These are phyloP conservation scores for Cucumis hystrix DNA, from an alignment of 306 rosid genomes.

Conservation along the genomic window DNA sequence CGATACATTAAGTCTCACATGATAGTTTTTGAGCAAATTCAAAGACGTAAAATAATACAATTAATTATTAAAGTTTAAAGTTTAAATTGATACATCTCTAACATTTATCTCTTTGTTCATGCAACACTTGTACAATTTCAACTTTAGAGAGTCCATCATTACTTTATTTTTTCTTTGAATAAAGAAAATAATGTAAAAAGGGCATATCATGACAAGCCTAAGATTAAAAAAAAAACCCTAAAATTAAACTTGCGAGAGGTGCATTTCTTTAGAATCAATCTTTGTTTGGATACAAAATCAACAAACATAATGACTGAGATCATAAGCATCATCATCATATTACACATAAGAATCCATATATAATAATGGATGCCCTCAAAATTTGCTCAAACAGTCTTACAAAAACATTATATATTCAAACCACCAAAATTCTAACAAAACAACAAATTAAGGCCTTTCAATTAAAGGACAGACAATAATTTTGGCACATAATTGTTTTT, in stretches of 20 bases:
- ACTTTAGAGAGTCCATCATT: too few species aligned
- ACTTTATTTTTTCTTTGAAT: not conserved
- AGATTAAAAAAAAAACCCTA: too few species aligned
- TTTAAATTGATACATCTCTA: too few species aligned
- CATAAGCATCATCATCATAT: not conserved
- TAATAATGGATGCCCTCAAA: too few species aligned
- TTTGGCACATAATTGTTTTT: not conserved
- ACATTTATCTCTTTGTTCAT: too few species aligned
- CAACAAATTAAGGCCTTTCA: not conserved
- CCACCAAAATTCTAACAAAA: not conserved
- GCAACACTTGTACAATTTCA: too few species aligned
- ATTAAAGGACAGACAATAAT: not conserved
- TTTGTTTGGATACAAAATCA: not conserved
- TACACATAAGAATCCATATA: not conserved
- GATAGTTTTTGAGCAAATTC: too few species aligned
- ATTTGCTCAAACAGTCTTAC: not conserved
- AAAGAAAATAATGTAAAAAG: too few species aligned
- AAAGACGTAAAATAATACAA: too few species aligned
- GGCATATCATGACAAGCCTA: too few species aligned
- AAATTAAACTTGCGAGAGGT: not conserved
- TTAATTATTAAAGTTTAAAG: too few species aligned
- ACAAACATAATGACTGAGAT: not conserved
- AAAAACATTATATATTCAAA: not conserved
- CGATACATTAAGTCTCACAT: too few species aligned
- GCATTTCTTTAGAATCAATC: not conserved